These are phyloP conservation scores for Fusarium brachygibbosum DNA, from an alignment of 2,329 filamentous ascomycete genomes.

Conservation along the genomic window DNA sequence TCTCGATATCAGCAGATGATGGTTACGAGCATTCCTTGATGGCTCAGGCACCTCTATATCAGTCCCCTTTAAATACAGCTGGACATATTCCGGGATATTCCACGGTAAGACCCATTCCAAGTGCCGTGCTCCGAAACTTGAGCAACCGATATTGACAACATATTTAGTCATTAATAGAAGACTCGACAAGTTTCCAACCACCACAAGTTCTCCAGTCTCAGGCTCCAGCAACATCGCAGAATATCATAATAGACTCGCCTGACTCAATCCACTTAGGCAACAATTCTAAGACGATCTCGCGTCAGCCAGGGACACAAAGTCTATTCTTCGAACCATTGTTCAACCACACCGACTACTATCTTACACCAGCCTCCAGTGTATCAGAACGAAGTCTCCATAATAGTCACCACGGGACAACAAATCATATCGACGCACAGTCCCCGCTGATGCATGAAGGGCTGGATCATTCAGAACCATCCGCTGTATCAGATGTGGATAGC, in stretches of 20 bases:
- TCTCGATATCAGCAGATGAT: background rate
- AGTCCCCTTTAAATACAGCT: accelerated
- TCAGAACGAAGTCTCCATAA: background rate
- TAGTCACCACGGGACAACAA: too few species aligned
- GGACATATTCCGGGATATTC: background rate
- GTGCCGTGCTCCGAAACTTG: background rate
- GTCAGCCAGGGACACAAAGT: background rate
- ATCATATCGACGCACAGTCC: accelerated
- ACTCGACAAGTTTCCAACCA: background rate
- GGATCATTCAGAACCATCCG: accelerated
- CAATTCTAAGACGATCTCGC: accelerated
- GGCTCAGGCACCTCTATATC: accelerated
- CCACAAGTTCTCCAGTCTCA: background rate
- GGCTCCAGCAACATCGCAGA: accelerated
- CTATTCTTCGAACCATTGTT: slow-evolving; percentile 1
- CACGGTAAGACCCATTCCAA: background rate
- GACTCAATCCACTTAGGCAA: accelerated
- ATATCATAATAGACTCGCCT: accelerated
- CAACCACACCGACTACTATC: background rate
- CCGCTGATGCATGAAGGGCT: accelerated
- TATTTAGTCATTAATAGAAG: background rate
- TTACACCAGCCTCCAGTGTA: accelerated
- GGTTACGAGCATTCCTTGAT: background rate
- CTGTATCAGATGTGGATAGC: accelerated
- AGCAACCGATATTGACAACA: background rate